Base-by-base conservation (phyloP, 495 filamentous ascomycete genomes). In the Penicillium soppii region DNA sequence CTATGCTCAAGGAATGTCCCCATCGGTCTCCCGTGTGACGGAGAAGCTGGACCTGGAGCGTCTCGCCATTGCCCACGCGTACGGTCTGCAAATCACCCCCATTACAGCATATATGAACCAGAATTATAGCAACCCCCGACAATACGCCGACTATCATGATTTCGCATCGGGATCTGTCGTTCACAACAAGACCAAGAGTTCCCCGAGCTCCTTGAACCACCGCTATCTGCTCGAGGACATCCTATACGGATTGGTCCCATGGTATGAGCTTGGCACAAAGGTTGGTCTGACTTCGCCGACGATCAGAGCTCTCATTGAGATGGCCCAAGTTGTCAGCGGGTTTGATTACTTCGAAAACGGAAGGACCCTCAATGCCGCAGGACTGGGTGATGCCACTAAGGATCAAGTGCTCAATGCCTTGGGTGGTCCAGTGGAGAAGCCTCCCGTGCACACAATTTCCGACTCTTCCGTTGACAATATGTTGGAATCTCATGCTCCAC, bases 281-380 rank as follows among this genome's bases (percentile, higher is more conserved):
- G 40, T 37, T 15, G 55, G 55, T 32, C 29, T 58, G 43, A 7
- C 55, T n/a, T 58, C 55, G 22, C 55, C 55, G 7, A 58, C 50
- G 5, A 58, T 58, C 20, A 37, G 38, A 9, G 45, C 55, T 1
- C 49, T 58, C n/a, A 58, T 58, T 20, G 50, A 58, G 38, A 43
- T 58, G 55, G 55, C 55, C 1, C 48, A 50, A 2, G 50, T 53
- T 19, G 49, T 58, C 10, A 53, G 55, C 20, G 55, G 55, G 7
- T 53, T 94, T 92, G 30, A 95, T 78, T 64, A 92, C 89, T 61
- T 95, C 87, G 83, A 92, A 85, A 45, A 94, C 76, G 61, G 92
- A 85, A n/a, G 90, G 87, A 7, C 88, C 87, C 68, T 95, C 87
- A 42, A 90, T 69, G 8, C 90, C 87, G 25, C 89, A 87, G 51